Percentiles rank a stretch among this genome's conserved stretches.
These are phyloP conservation scores for Uromyces viciae-fabae DNA, from an alignment of 1,284 basidiomycete species.

Conservation along the genomic window DNA sequence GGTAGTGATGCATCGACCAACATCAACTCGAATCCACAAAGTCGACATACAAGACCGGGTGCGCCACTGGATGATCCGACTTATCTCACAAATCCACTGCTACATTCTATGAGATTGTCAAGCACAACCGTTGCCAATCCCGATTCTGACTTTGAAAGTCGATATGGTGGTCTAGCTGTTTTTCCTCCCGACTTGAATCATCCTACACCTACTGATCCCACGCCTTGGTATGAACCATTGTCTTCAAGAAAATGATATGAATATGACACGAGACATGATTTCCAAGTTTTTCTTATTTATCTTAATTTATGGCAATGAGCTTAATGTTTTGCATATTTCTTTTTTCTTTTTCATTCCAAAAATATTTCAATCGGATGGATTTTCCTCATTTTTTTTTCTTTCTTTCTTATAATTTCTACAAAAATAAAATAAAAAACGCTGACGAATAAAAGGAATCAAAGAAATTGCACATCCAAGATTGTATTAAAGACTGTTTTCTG, in stretches of 20 bases:
- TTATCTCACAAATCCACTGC: not conserved
- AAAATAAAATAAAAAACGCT: no score
- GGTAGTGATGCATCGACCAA: not conserved
- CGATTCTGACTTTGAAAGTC: slow-evolving; percentile 3
- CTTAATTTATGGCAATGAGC: no score
- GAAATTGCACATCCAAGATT: no score
- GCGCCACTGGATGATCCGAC: not conserved
- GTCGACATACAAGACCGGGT: not conserved
- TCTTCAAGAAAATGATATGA: not conserved
- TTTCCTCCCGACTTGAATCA: slow-evolving; percentile 3
- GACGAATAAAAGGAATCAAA: no score
- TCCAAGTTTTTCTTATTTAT: no score
- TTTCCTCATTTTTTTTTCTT: no score
- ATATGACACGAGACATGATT: not conserved
- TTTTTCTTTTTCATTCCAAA: no score
- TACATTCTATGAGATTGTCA: slow-evolving; percentile 13
- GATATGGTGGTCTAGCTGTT: not conserved
- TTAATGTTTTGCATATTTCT: no score
- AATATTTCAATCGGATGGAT: no score
- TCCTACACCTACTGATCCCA: slow-evolving; percentile 1
- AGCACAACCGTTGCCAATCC: not conserved
- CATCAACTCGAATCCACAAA: not conserved
- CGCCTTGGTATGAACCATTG: slow-evolving; percentile 22
- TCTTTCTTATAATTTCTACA: no score
- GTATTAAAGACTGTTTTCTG: no score